Percentiles rank a stretch among this genome's conserved stretches.
Evolutionary conservation across 345 rosid species (phyloP).

Genomic region (thale cress (Arabidopsis thaliana)): TAIR10.1 NC_003074.8:17158001-17158500

Average conservation of each 20-base stretch:
- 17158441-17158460: constrained; percentile 27
- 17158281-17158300: constrained; percentile 74
- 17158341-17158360: constrained; percentile 57
- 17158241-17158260: constrained; percentile 79
- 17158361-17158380: constrained; percentile 19
- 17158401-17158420: constrained; percentile 30
- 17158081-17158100: constrained; percentile 37
- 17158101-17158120: constrained; percentile 43
- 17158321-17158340: constrained; percentile 76
- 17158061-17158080: constrained; percentile 37
- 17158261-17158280: constrained; percentile 77
- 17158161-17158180: constrained; percentile 34
- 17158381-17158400: constrained; percentile 24
- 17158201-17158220: constrained; percentile 42
- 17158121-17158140: constrained; percentile 30
- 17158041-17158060: constrained; percentile 42
- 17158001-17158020: background rate
- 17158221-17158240: constrained; percentile 58
- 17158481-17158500: constrained; percentile 25
- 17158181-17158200: background rate
- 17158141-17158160: constrained; percentile 18
- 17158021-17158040: background rate
- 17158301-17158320: constrained; percentile 83
- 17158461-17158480: constrained; percentile 39
- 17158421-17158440: constrained; percentile 21